Conservation (phyloP, 2,329 filamentous ascomycete species). For the Nigrospora sphaerica region DNA sequence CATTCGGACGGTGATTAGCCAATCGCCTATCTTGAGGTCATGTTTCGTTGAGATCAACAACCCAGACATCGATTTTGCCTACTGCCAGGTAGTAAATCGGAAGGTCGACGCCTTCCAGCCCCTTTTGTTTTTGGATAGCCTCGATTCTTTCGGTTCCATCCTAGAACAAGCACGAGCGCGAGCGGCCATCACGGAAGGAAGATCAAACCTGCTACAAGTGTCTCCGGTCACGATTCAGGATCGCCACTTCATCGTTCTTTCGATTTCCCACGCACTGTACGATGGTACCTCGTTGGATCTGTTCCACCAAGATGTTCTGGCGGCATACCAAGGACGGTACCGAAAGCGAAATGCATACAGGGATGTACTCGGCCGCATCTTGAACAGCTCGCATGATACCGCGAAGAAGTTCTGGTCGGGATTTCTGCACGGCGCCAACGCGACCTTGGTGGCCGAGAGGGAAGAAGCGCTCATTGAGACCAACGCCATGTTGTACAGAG, state of each 20-base stretch:
- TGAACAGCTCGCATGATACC: slow-evolving; percentile 32
- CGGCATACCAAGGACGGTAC: slow-evolving; percentile 48
- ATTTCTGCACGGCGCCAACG: slow-evolving; percentile 47
- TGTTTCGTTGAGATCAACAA: slow-evolving; percentile 62
- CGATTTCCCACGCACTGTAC: slow-evolving; percentile 80
- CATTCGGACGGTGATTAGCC: slow-evolving; percentile 51
- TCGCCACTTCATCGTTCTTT: slow-evolving; percentile 48
- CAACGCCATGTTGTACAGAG: slow-evolving; percentile 22
- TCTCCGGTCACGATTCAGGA: slow-evolving; percentile 27
- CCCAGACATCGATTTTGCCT: slow-evolving; percentile 42
- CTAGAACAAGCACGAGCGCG: slow-evolving; percentile 27
- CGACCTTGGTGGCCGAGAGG: slow-evolving; percentile 23
- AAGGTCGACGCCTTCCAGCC: slow-evolving; percentile 10
- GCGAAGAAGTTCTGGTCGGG: slow-evolving; percentile 63
- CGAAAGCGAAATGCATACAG: slow-evolving; percentile 39
- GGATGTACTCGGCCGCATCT: slow-evolving; percentile 45
- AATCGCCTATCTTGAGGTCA: slow-evolving; percentile 68
- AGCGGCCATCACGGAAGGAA: slow-evolving; percentile 29
- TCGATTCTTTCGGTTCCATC: slow-evolving; percentile 26
- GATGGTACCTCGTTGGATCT: slow-evolving; percentile 79
- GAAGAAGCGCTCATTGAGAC: background rate
- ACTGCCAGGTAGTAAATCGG: slow-evolving; percentile 40
- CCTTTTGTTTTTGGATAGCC: slow-evolving; percentile 12
- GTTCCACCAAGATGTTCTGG: slow-evolving; percentile 62
- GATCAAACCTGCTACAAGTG: slow-evolving; percentile 40